Evolutionary conservation across 1,139 yeast species (phyloP), one percentile per base, ranked within the genome.

Genomic region (Williopsis jadinii): DNA sequence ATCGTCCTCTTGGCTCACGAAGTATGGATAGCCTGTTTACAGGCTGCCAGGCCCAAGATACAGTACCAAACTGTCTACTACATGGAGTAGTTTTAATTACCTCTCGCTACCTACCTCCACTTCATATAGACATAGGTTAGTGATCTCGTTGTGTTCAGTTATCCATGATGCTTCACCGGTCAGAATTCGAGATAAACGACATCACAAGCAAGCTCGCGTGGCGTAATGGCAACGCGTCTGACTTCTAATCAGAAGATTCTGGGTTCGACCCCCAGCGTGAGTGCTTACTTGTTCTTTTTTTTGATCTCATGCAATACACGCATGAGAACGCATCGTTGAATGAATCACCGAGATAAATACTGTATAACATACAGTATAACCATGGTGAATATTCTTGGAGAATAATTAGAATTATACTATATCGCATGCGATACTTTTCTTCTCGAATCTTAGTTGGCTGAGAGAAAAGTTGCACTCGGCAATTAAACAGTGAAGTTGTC

Each of bases 141-240:
- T 5, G 24, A 19, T 5, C 24, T 19, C 24, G 24, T 19, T 19
- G 6, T 19, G 24, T 6, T 19, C 30, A 28, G 6, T n/a, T 5
- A 5, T 6, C 11, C 10, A 5, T 11, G 30, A n/a, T 2, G 11
- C 12, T 28, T 28, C 30, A 28, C 30, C 10, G 19, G 12, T 30
- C 12, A 14, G n/a, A 9, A 9, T 9, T 5, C 8, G 14, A 30
- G 9, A 30, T 10, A 28, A 9, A 24, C 28, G 5, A 4, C 9
- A 5, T 9, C 37, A 35, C 37, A 35, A 15, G 37, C 28, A 41
- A 52, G 75, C 75, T 71, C 70, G 75, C 70, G 73, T 71, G 71
- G 75, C 75, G 74, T 69, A 71, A 71, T 70, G 75, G 76, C 73
- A 71, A 70, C 74, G 76, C 75, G 75, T 70, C 73, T 69, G 75